Base-by-base conservation (phyloP, 108 stramenopile genomes). In the Skeletonema costatum region DNA sequence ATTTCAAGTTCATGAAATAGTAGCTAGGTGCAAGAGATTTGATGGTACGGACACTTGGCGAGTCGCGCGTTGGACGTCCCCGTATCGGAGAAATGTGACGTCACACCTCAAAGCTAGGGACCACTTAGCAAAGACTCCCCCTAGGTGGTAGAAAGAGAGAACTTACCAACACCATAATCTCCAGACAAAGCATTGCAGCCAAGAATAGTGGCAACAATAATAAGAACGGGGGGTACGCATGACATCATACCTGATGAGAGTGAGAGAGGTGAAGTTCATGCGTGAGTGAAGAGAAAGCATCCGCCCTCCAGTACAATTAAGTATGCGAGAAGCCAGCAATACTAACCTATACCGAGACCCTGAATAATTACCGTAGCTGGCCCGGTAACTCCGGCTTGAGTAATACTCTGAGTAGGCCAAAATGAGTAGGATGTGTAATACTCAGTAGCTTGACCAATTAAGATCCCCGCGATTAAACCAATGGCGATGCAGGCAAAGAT, bases 291-390 rank as follows among this genome's bases (percentile, higher is more conserved):
- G 25, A 25, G 25, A 25, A 25, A 25, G 25, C 25, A 25, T 25
- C 25, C 25, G 25, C 25, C 25, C 25, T 25, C 25, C 25, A 25
- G 25, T 25, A 25, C 0, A 25, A 25, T 25, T n/a, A n/a, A n/a
- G n/a, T n/a, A n/a, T n/a, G n/a, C n/a, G n/a, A n/a, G n/a, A n/a
- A 25, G 25, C 0, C 25, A 25, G 25, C 25, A 25, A 25, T 25
- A 0, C 25, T 25, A 0, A 25, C 98, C 97, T 38, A 98, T 86
- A 12, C 96, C 95, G 30, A 98, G 81, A 53, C 98, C 98, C 87
- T 95, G 93, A 74, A 98, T 98, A 78, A 97, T 88, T 64, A 96
- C 96, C 30, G 98, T 97, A 13, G 95, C 98, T 5, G 94, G 90
- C 10, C 98, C 98, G 14, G 96, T 96, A 46, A 92, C 79, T 82